Base-by-base conservation (phyloP, 2,329 filamentous ascomycete species). In the Aspergillus sp. region DNA sequence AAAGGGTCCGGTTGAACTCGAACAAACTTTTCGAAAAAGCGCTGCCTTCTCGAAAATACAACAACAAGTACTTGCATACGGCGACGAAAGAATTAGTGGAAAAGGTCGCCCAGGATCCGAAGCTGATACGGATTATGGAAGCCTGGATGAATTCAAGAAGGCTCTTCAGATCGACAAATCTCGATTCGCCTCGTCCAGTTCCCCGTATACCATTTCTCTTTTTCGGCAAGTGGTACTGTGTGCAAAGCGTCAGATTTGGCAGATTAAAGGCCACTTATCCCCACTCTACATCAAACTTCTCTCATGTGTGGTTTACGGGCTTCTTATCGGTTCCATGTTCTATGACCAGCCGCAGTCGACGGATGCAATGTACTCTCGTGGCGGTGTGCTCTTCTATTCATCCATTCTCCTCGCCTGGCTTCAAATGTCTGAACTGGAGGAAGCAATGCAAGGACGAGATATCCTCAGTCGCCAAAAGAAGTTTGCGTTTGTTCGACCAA, bases 291-390 rank as follows among this genome's bases (percentile, higher is more conserved):
- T 88, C 47, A 92, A 91, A 62, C 79, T 89, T 52, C 87, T 90
- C 70, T 90, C 90, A 65, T 88, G 89, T 62, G 76, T 92, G 51
- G 80, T 87, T 52, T 88, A 90, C 68, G 82, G 78, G 33, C 78
- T 93, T 14, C 86, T 93, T 59, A 84, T 91, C 47, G 88, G 89
- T 2, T 89, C 86, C 1, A 81, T 93, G 45, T 93, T 92, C 73
- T 90, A 90, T 66, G 86, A 84, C 7, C 78, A 84, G 62, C 74
- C 83, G 0, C 68, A 77, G 2, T 78, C 81, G 53, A 86, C 84
- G 0, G 77, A 76, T 15, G 85, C 84, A 21, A 81, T 84, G 35
- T 88, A 87, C 68, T 77, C 79, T 3, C 78, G 84, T 55, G 84
- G 84, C 17, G 85, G 85, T 62, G 77, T 82, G 3, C 70, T 84